Evolutionary conservation across 2,329 filamentous ascomycete species (phyloP).

Genomic region (Cephalotrichum gorgonifer): DNA sequence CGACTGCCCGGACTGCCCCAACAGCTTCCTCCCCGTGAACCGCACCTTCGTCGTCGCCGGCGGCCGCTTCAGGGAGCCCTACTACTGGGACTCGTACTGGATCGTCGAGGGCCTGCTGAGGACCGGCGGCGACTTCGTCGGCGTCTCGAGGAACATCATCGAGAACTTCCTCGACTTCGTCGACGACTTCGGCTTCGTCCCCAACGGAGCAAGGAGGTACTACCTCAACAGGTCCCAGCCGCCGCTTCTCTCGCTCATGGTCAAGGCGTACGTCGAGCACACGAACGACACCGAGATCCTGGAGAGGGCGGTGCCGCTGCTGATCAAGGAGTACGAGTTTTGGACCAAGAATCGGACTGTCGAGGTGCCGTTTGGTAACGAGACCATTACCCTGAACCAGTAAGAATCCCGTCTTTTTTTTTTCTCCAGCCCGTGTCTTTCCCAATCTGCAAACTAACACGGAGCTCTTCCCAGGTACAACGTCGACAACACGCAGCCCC

Average conservation of each 20-base stretch:
- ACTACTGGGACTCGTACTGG: slow-evolving; percentile 65
- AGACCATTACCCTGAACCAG: slow-evolving; percentile 45
- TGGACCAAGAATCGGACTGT: slow-evolving; percentile 52
- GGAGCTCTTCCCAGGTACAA: slow-evolving; percentile 30
- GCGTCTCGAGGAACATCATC: slow-evolving; percentile 56
- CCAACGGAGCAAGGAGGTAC: slow-evolving; percentile 57
- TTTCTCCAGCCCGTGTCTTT: background rate
- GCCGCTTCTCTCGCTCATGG: slow-evolving; percentile 56
- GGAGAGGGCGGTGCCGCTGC: slow-evolving; percentile 47
- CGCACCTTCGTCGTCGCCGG: slow-evolving; percentile 61
- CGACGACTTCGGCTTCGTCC: slow-evolving; percentile 54
- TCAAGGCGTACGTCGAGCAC: slow-evolving; percentile 52
- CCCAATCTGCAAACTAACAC: background rate
- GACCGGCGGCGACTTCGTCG: slow-evolving; percentile 51
- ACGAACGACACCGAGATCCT: slow-evolving; percentile 51
- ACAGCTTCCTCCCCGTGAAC: slow-evolving; percentile 56
- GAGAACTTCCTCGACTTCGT: slow-evolving; percentile 62
- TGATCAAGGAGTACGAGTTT: slow-evolving; percentile 55
- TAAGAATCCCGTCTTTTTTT: slow-evolving; percentile 18
- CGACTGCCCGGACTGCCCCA: slow-evolving; percentile 47
- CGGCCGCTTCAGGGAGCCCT: slow-evolving; percentile 60
- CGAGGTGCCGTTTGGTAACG: slow-evolving; percentile 31
- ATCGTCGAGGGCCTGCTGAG: slow-evolving; percentile 56
- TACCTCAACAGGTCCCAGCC: slow-evolving; percentile 61
- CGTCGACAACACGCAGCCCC: slow-evolving; percentile 53